Conservation (phyloP, 2,329 filamentous ascomycete species). For the Ceratocystis cubensis region DNA sequence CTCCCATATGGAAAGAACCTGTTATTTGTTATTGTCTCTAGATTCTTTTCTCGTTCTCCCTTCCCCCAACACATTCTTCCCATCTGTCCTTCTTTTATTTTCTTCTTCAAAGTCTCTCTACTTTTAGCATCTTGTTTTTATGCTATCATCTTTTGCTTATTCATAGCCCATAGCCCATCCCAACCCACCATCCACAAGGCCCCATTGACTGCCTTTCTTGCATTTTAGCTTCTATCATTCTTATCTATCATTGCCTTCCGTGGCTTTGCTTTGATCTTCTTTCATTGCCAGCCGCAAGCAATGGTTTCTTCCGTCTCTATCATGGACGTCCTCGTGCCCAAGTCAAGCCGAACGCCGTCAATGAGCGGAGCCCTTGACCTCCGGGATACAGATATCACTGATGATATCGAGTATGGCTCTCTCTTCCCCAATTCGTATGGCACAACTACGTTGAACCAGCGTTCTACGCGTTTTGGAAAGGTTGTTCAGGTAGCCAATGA, state of each 20-base stretch:
- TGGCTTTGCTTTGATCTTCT: not conserved
- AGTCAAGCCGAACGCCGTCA: conserved; percentile 15
- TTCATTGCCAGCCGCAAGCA: conserved; percentile 1
- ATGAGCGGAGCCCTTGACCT: conserved; percentile 19
- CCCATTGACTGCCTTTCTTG: conserved; percentile 11
- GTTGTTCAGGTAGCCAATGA: conserved; percentile 14
- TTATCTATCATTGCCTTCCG: not conserved
- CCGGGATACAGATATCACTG: conserved; percentile 20
- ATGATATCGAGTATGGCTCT: conserved; percentile 19
- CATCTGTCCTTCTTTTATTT: not conserved
- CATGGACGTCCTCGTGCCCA: conserved; percentile 14
- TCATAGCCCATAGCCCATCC: not conserved
- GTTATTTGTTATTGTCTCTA: not conserved
- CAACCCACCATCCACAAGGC: not conserved
- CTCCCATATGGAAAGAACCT: not conserved
- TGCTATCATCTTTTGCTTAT: conserved; percentile 1
- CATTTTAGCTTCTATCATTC: conserved; percentile 14
- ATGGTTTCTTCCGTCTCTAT: conserved; percentile 8
- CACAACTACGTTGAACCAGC: conserved; percentile 14
- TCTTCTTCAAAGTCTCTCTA: not conserved
- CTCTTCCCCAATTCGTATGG: conserved; percentile 18
- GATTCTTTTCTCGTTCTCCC: too few relatives aligned
- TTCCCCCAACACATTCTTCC: not conserved
- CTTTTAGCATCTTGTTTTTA: not conserved
- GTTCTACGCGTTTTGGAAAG: conserved; percentile 9